phyloP scores from a whole-genome alignment of 2,329 filamentous ascomycete genomes.

The Penicillium aurantiogriseum region DNA sequence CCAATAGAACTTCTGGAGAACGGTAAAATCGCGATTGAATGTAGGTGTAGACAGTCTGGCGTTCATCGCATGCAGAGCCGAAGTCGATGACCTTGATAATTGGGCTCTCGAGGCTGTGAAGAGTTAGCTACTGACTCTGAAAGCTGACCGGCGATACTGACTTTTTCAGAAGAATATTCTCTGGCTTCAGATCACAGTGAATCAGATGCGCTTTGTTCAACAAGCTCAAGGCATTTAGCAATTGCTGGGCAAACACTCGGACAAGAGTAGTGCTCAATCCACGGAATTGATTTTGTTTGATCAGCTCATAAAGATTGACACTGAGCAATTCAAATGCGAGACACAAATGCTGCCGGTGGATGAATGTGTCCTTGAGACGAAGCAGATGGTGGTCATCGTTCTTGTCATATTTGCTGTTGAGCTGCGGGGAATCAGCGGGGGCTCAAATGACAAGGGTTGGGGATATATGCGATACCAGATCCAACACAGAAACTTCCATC shows the following conservation, averaged over 20 bases:
- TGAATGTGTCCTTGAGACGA: constrained; percentile 95
- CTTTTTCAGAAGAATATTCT: constrained; percentile 98
- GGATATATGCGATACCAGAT: constrained; percentile 63
- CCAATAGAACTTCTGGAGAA: constrained; percentile 92
- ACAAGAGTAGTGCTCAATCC: constrained; percentile 95
- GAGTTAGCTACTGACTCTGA: background rate
- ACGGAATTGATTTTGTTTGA: constrained; percentile 99
- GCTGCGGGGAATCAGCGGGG: constrained; percentile 50
- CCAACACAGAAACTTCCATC: constrained; percentile 99
- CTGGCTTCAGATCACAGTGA: constrained; percentile 96
- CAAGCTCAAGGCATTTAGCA: constrained; percentile 86
- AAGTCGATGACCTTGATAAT: constrained; percentile 99
- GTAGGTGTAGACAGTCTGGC: constrained; percentile 98
- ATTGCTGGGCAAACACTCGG: constrained; percentile 93
- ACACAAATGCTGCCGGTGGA: constrained; percentile 94
- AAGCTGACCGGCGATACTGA: constrained; percentile 35
- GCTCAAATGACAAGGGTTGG: background rate
- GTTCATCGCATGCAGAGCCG: constrained; percentile 94
- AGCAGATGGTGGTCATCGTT: constrained; percentile 97
- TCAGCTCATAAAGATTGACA: constrained; percentile 96
- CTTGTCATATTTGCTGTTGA: constrained; percentile 98
- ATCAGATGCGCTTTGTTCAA: constrained; percentile 96
- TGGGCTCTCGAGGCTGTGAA: constrained; percentile 76
- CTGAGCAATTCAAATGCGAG: constrained; percentile 94
- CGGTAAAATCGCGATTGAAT: constrained; percentile 98